These are phyloP conservation scores for Entomortierella beljakovae DNA, from an alignment of 192 early-diverging fungal species.

Conservation along the genomic window DNA sequence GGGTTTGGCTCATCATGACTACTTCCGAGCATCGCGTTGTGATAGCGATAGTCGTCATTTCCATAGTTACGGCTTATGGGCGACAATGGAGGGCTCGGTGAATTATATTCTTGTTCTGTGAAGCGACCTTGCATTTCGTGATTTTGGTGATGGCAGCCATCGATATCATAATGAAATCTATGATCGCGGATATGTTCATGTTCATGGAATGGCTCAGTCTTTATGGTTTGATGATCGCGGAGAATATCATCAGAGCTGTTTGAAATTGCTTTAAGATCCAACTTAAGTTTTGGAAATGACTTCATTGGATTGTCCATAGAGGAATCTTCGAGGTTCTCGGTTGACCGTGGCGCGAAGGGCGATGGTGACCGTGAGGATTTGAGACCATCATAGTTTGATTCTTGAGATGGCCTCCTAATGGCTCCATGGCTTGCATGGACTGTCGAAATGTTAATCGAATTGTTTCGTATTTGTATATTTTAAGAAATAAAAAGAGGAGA, in stretches of 20 bases:
- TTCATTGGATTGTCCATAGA: not conserved
- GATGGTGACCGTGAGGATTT: constrained; percentile 4
- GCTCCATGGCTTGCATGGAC: constrained; percentile 32
- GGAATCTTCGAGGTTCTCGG: not conserved
- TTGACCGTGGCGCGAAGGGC: not conserved
- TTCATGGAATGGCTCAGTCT: constrained; percentile 4
- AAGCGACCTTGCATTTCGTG: not conserved
- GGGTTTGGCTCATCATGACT: constrained; percentile 29
- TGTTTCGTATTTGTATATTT: not conserved
- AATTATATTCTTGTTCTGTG: not conserved
- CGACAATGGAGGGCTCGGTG: constrained; percentile 2
- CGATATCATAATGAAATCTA: not conserved
- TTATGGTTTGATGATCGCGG: constrained; percentile 26
- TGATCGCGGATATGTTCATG: not conserved
- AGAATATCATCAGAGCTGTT: constrained; percentile 37
- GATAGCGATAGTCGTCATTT: not conserved
- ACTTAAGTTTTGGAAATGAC: constrained; percentile 19
- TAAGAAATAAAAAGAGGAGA: not conserved
- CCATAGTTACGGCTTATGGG: not conserved
- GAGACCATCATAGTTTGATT: constrained; percentile 8
- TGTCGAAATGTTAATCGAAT: constrained; percentile 10
- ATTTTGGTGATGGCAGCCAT: not conserved
- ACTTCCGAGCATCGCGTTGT: not conserved
- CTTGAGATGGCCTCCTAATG: constrained; percentile 14
- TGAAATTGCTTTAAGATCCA: constrained; percentile 36